A percentile compares a stretch with the other conserved stretches of the same genome.
Conservation (phyloP, 306 rosid genomes). For the Trifolium repens region DNA sequence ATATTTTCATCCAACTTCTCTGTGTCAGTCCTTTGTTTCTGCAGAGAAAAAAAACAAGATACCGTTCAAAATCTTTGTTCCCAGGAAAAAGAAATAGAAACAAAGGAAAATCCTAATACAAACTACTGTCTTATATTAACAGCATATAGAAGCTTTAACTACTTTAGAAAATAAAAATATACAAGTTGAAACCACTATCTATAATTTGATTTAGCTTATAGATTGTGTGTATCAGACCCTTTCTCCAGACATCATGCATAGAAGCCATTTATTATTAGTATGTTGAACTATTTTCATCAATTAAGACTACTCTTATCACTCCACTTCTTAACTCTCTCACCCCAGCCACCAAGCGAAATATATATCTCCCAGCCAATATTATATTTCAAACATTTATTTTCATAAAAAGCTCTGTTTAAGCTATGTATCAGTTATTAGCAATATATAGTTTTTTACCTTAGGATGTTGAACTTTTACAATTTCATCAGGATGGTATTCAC, state of each 20-base stretch:
- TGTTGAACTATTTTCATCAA: neutral
- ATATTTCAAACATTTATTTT: conserved; percentile 26
- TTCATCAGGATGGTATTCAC: conserved; percentile 47
- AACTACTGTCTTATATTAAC: neutral
- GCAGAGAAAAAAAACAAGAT: conserved; percentile 17
- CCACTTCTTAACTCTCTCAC: neutral
- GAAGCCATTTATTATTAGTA: conserved; percentile 4
- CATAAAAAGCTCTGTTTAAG: neutral
- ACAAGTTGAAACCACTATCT: neutral
- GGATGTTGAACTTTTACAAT: conserved; percentile 49
- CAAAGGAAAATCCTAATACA: conserved; percentile 15
- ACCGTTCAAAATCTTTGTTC: conserved; percentile 28
- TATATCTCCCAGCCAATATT: neutral
- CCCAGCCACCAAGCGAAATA: neutral
- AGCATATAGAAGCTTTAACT: neutral
- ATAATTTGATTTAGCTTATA: neutral
- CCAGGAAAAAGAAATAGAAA: conserved; percentile 14
- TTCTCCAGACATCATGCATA: neutral
- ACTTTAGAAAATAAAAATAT: conserved; percentile 28
- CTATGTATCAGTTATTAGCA: conserved; percentile 3
- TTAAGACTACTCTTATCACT: neutral
- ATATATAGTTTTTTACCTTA: conserved; percentile 57
- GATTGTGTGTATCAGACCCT: neutral
- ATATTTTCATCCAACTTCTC: conserved; percentile 69
- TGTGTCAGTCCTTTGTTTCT: conserved; percentile 54